Evolutionary conservation across 1,284 basidiomycete genomes (phyloP), one percentile per base, ranked within the genome.

Genomic region (Ustilago hordei): DNA sequence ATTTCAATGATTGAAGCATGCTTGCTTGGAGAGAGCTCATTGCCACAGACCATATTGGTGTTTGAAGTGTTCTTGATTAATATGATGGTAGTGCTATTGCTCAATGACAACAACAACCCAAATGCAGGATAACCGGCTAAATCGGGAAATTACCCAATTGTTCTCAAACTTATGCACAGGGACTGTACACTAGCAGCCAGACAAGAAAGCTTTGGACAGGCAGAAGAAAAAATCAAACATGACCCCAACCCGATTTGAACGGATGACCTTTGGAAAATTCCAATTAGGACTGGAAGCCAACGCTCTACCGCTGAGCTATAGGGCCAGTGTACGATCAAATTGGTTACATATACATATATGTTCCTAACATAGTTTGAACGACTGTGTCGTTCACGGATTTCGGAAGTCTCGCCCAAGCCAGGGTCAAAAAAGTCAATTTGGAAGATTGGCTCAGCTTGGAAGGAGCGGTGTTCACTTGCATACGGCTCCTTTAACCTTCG

Each of bases 231-330:
- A 54, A 45, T 41, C 43, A 55, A 47, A 39, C 7, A 13, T 76
- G 74, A 76, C 58, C 74, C 74, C 74, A 60, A 72, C 74, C 69
- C 63, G 74, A 69, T 69, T 76, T 66, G 74, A 76, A 76, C 74
- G 63, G 69, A 72, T 72, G 74, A 66, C 74, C 74, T 76, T 76
- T 55, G 74, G 74, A 76, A 76, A 5, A 32, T 62, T 65, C 61
- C 59, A 34, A 41, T 7, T 31, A 23, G 59, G 47, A 60, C 69
- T 71, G 69, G 69, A 71, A 71, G 69, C 69, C 69, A 50, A 71
- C 69, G 69, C 69, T 71, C 69, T 66, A 71, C 70, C 64, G 61
- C 64, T 67, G 59, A 67, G 60, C 56, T 67, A 64, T 63, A 57
- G 60, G 69, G 47, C 60, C 64, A 43, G 17, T 36, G 34, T 15